Evolutionary conservation across 225 moss, liverwort and hornwort species (phyloP).

Genomic region (Thuidium tamariscinum): DNA sequence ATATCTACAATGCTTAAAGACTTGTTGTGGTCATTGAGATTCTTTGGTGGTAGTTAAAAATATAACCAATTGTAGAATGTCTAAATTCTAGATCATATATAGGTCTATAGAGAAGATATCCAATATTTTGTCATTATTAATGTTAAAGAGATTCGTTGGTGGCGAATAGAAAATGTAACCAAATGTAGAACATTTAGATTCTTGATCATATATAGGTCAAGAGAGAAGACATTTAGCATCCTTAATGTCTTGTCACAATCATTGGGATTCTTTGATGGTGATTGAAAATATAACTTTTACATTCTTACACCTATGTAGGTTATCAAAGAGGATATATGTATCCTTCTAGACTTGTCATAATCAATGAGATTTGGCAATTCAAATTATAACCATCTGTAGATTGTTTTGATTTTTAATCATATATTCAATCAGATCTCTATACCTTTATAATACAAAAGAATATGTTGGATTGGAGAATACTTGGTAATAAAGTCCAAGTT

Average conservation of each 20-base stretch:
- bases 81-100: not conserved
- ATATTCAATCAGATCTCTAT: accelerated
- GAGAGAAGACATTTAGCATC: accelerated
- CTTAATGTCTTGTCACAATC: accelerated
- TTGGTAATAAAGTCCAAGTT: not conserved
- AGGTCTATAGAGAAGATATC: accelerated
- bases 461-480: not conserved
- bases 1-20: not conserved
- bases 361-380: not conserved
- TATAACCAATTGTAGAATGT: accelerated
- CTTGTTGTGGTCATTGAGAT: accelerated
- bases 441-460: not conserved
- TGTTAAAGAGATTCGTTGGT: no score
- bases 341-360: not conserved
- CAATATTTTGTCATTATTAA: no score
- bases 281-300: accelerated
- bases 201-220: not conserved
- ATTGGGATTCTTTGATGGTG: not conserved
- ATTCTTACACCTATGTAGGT: not conserved
- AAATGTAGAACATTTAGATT: not conserved
- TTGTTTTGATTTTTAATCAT: not conserved
- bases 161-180: not conserved
- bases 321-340: no score
- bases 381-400: not conserved
- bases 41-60: not conserved